These are phyloP conservation scores for Neobulgaria alba DNA, from an alignment of 2,329 filamentous ascomycete species.

Conservation along the genomic window DNA sequence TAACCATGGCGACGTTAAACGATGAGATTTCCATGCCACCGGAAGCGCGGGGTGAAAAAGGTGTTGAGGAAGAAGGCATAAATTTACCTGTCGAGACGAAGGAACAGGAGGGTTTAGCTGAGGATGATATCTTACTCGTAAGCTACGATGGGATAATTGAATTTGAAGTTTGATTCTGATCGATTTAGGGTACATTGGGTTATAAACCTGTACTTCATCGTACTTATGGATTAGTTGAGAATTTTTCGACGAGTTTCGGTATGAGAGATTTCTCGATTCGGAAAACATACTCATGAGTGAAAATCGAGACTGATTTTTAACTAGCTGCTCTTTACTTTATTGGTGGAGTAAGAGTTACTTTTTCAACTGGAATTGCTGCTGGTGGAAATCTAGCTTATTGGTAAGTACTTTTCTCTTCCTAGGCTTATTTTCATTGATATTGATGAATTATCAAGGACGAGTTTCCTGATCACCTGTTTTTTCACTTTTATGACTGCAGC, in stretches of 20 bases:
- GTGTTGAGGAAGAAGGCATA: too few species aligned
- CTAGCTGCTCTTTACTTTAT: constrained; percentile 50
- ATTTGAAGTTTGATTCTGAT: neutral
- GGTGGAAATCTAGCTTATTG: constrained; percentile 54
- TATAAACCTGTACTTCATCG: neutral
- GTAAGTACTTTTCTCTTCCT: constrained; percentile 28
- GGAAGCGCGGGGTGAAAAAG: too few species aligned
- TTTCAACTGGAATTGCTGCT: constrained; percentile 53
- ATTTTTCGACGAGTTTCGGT: neutral
- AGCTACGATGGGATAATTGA: too few species aligned
- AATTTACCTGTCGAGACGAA: too few species aligned
- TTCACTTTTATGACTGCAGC: constrained; percentile 54
- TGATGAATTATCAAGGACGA: constrained; percentile 36
- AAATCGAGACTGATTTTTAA: too few species aligned
- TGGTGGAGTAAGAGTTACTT: constrained; percentile 50
- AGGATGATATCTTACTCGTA: too few species aligned
- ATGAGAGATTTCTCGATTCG: too few species aligned
- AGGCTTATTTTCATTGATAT: constrained; percentile 4
- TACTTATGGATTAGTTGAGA: neutral
- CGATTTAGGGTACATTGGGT: neutral
- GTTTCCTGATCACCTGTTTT: constrained; percentile 49
- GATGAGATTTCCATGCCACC: too few species aligned
- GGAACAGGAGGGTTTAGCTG: too few species aligned
- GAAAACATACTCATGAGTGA: too few species aligned
- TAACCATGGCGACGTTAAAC: too few species aligned